Conservation (phyloP, 208 protist species). For the Lotmaria passim region DNA sequence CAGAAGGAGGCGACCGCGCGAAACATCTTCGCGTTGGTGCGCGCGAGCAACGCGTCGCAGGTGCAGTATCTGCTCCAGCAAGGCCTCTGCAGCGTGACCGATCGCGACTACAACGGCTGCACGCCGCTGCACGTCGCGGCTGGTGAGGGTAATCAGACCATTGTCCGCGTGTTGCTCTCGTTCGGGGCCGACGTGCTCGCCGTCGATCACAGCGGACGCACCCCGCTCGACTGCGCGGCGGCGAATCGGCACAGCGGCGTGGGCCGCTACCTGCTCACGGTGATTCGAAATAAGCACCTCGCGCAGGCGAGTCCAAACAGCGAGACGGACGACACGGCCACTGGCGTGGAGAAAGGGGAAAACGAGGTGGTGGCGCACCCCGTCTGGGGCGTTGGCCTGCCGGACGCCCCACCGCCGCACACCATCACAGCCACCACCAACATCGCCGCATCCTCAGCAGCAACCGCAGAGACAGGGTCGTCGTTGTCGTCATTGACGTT, state of each 20-base stretch:
- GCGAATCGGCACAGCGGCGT: slow-evolving; percentile 82
- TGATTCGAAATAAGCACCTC: slow-evolving; percentile 47
- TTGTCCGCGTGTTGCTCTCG: slow-evolving; percentile 81
- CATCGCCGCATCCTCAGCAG: not conserved
- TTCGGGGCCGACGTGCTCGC: slow-evolving; percentile 80
- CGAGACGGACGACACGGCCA: not conserved
- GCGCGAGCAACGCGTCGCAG: slow-evolving; percentile 76
- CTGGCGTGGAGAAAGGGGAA: not conserved
- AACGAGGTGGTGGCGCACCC: not conserved
- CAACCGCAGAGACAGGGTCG: not conserved
- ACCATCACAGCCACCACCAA: too few species aligned
- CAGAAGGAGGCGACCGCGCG: slow-evolving; percentile 57
- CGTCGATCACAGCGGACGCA: slow-evolving; percentile 75
- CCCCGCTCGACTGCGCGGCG: slow-evolving; percentile 84
- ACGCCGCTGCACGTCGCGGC: slow-evolving; percentile 88
- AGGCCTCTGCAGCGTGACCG: slow-evolving; percentile 66
- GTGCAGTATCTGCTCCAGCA: slow-evolving; percentile 80
- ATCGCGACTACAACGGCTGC: slow-evolving; percentile 89
- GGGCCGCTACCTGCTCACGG: slow-evolving; percentile 62
- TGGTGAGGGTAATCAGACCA: slow-evolving; percentile 75
- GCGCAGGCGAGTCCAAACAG: slow-evolving; percentile 9
- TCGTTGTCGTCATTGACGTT: too few species aligned
- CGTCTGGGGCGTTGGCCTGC: not conserved
- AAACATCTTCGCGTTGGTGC: slow-evolving; percentile 87
- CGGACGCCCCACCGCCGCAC: not conserved